Evolutionary conservation across 164 flowering plant genomes (phyloP), one percentile per base, ranked within the genome.

Genomic region (Platanus orientalis): DNA sequence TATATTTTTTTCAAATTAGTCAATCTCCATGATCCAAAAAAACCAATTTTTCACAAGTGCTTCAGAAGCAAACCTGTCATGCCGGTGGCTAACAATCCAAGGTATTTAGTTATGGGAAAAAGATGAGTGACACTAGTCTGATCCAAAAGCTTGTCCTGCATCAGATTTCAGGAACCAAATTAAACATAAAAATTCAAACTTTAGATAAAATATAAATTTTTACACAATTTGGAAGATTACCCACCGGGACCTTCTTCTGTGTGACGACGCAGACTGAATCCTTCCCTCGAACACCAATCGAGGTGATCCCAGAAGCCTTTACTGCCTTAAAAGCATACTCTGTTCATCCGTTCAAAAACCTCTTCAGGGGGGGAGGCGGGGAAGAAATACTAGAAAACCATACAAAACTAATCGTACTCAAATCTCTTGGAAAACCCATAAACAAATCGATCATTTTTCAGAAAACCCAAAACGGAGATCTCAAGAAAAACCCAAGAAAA

Each of bases 61-160:
- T 21, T 20, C 49, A 55, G 34, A 19, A 29, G 26, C 24, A 66
- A 60, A 85, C 90, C 94, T 75, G 90, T 88, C 72, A 80, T 79
- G 71, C 90, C 94, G 58, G 94, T 88, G 27, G 94, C 94, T 48
- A 85, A 65, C 68, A 88, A 54, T 7, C 94, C 94, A 58, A 88
- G 79, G 63, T 63, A 84, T 79, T 85, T 85, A 2, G 90, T 88
- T 51, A 88, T 75, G 7, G 90, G 78, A 62, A 85, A 88, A 68
- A 88, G 82, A 73, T 85, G 94, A 0, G 89, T 65, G 1, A 88
- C 86, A 71, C 90, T 85, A 19, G 89, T 79, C 75, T 82, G 84
- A 77, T 88, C 94, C 87, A 88, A 77, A 23, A 88, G 86, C 82
- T 88, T 88, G 80, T 88, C 89, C 92, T 86, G 81, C 65, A 65